phyloP scores from a whole-genome alignment of 441 rosid genomes.

The Viola pubescens region DNA sequence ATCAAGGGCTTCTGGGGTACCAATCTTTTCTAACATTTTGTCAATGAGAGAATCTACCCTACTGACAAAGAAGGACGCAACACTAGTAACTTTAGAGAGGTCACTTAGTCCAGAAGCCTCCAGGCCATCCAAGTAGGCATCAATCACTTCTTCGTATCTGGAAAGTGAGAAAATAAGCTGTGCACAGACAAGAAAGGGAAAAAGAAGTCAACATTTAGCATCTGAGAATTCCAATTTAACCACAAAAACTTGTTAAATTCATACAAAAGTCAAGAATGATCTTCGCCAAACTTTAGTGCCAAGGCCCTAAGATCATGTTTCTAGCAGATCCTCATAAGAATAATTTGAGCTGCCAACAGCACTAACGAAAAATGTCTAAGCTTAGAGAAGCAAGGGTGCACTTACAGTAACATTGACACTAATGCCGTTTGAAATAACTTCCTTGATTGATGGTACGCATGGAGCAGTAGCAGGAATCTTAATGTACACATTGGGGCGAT shows the following conservation, averaged over 20 bases:
- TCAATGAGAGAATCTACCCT: conserved; percentile 92
- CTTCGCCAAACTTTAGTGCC: not conserved
- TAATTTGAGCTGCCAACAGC: not conserved
- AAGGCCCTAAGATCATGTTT: not conserved
- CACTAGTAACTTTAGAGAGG: conserved; percentile 91
- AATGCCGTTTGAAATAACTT: conserved; percentile 79
- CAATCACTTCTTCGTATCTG: conserved; percentile 94
- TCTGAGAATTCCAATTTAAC: conserved; percentile 1
- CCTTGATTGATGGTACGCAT: conserved; percentile 89
- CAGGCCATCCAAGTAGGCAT: conserved; percentile 97
- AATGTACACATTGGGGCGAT: conserved; percentile 81
- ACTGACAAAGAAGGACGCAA: conserved; percentile 97
- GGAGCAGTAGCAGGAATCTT: conserved; percentile 98
- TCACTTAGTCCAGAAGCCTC: conserved; percentile 89
- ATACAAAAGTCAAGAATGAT: not conserved
- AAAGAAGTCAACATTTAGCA: conserved; percentile 7
- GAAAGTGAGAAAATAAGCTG: conserved; percentile 94
- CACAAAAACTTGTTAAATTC: not conserved
- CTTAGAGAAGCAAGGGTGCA: conserved; percentile 10
- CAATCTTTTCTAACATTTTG: conserved; percentile 87
- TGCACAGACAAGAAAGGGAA: conserved; percentile 11
- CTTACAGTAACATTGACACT: conserved; percentile 97
- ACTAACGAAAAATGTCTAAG: not conserved
- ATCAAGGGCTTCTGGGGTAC: conserved; percentile 90
- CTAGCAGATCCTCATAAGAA: not conserved